Conservation (phyloP, 345 rosid genomes). For the Pugionium dolabratum region DNA sequence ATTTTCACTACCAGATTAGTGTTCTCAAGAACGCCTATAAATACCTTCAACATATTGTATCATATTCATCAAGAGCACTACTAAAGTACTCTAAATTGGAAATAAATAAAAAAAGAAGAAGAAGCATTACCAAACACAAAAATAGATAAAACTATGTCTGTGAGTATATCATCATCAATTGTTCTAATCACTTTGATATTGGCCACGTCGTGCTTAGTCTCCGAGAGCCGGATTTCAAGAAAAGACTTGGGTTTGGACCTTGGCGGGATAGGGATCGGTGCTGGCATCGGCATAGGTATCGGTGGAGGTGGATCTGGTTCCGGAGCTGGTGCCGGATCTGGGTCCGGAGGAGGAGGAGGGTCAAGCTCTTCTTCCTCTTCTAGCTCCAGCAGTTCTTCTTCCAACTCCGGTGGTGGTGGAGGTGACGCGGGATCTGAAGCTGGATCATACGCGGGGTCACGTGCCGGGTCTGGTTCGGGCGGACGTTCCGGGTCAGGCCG, state of each 20-base stretch:
- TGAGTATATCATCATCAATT: conserved; percentile 30
- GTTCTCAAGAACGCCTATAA: conserved; percentile 34
- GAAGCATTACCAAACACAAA: conserved; percentile 16
- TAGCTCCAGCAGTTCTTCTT: conserved; percentile 54
- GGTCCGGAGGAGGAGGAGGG: conserved; percentile 57
- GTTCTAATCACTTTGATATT: conserved; percentile 33
- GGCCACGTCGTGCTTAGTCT: conserved; percentile 36
- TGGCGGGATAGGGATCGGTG: conserved; percentile 72
- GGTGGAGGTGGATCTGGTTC: conserved; percentile 68
- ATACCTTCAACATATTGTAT: conserved; percentile 23
- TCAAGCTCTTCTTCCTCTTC: conserved; percentile 52
- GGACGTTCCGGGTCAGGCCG: conserved; percentile 39
- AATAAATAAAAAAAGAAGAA: background rate
- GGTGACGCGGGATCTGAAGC: conserved; percentile 62
- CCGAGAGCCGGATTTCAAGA: conserved; percentile 64
- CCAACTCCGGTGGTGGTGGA: conserved; percentile 55
- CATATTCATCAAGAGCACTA: conserved; percentile 31
- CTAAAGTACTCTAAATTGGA: conserved; percentile 19
- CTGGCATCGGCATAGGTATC: conserved; percentile 70
- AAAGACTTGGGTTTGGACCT: conserved; percentile 77
- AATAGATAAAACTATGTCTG: conserved; percentile 25
- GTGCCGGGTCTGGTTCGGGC: conserved; percentile 55
- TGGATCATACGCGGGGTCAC: conserved; percentile 71
- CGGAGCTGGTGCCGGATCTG: conserved; percentile 62
- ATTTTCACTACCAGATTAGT: conserved; percentile 6